phyloP scores from a whole-genome alignment of 139 green algal genomes.

The Zygnema cylindricum region DNA sequence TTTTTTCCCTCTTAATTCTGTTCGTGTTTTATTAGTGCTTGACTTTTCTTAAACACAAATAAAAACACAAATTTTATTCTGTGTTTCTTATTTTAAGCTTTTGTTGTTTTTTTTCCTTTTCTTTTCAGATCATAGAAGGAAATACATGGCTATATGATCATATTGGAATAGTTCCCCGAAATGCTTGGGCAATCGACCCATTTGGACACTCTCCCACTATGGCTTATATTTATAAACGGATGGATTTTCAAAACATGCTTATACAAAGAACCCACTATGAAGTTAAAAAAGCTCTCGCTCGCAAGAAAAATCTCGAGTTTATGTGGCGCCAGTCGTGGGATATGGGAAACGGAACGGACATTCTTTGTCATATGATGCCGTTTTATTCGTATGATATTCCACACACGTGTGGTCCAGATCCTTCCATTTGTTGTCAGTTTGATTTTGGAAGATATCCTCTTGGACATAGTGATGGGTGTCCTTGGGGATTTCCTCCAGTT shows the following conservation, averaged over 20 bases:
- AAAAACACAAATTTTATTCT: conserved; percentile 21
- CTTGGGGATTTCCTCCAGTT: conserved; percentile 19
- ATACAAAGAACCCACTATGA: conserved; percentile 61
- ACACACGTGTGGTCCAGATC: conserved; percentile 58
- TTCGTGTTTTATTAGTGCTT: too few species aligned
- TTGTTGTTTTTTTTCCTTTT: not conserved
- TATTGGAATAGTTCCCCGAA: conserved; percentile 41
- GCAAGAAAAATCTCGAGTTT: conserved; percentile 46
- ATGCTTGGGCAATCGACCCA: conserved; percentile 54
- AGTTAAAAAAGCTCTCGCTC: conserved; percentile 54
- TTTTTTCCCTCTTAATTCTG: too few species aligned
- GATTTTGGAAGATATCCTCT: conserved; percentile 33
- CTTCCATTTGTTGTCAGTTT: conserved; percentile 61
- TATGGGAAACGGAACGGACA: conserved; percentile 25
- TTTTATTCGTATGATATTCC: conserved; percentile 61
- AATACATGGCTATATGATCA: conserved; percentile 47
- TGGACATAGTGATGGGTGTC: not conserved
- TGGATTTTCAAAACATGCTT: conserved; percentile 53
- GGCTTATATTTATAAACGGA: conserved; percentile 35
- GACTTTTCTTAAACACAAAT: too few species aligned
- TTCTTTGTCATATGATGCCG: conserved; percentile 61
- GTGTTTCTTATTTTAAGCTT: conserved; percentile 27
- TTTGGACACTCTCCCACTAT: conserved; percentile 59
- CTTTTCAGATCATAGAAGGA: conserved; percentile 53
- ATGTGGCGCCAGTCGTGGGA: conserved; percentile 61